Conservation (phyloP, 2,329 filamentous ascomycete species). For the Cadophora sp. region DNA sequence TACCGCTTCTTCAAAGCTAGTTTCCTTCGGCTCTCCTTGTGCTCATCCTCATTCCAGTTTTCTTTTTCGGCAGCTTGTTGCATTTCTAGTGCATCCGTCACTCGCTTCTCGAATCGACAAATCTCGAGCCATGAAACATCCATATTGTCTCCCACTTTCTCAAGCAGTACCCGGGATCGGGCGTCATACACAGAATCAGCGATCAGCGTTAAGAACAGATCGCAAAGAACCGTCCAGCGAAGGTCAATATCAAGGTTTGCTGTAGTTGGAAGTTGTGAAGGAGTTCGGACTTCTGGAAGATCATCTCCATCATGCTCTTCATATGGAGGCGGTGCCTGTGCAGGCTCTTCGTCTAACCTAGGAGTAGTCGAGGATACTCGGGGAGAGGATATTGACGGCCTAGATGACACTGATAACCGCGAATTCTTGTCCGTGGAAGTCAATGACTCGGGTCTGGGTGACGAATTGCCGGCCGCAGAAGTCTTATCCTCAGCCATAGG, state of each 20-base stretch:
- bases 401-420: conserved; percentile 48
- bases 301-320: conserved; percentile 71
- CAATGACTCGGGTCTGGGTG: conserved; percentile 36
- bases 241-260: conserved; percentile 94
- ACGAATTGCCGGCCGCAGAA: conserved; percentile 39
- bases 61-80: conserved; percentile 93
- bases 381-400: conserved; percentile 32
- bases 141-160: conserved; percentile 81
- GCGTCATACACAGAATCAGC: conserved; percentile 95
- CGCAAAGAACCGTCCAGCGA: conserved; percentile 95
- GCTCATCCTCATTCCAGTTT: conserved; percentile 96
- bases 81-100: conserved; percentile 97
- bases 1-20: conserved; percentile 81
- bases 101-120: conserved; percentile 94
- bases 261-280: conserved; percentile 80
- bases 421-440: conserved; percentile 40
- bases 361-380: conserved; percentile 25
- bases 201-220: conserved; percentile 93
- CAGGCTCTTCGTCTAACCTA: conserved; percentile 52
- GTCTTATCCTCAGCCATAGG: conserved; percentile 70
- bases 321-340: conserved; percentile 64
- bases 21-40: conserved; percentile 87
- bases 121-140: conserved; percentile 91
- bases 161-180: conserved; percentile 82
- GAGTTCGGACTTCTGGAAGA: conserved; percentile 79